Evolutionary conservation across 345 rosid genomes (phyloP).

Genomic region (Combretum micranthum): DNA sequence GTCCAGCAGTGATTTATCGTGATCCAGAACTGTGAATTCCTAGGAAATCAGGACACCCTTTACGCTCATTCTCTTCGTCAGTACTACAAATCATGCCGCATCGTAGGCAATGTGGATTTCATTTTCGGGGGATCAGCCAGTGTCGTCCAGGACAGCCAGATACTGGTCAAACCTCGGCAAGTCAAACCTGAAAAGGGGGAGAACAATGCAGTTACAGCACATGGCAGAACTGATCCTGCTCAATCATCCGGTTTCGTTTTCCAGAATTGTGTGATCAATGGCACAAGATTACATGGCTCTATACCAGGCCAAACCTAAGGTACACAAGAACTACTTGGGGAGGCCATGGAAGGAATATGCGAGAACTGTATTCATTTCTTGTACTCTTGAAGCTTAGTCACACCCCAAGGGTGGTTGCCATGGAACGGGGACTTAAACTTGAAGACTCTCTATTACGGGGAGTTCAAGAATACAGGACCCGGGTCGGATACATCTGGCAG

Average conservation of each 20-base stretch:
- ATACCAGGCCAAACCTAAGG: slow-evolving; percentile 23
- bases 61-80: slow-evolving; percentile 44
- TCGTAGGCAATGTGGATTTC: slow-evolving; percentile 45
- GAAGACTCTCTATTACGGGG: slow-evolving; percentile 45
- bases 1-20: slow-evolving; percentile 34
- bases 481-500: slow-evolving; percentile 21
- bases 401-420: slow-evolving; percentile 39
- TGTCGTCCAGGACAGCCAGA: slow-evolving; percentile 28
- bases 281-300: slow-evolving; percentile 36
- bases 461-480: slow-evolving; percentile 29
- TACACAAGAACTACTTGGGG: slow-evolving; percentile 35
- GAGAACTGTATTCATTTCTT: slow-evolving; percentile 25
- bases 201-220: slow-evolving; percentile 33
- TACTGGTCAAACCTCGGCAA: slow-evolving; percentile 34
- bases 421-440: slow-evolving; percentile 34
- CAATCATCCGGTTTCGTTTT: slow-evolving; percentile 43
- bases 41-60: slow-evolving; percentile 39
- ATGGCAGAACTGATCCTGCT: slow-evolving; percentile 39
- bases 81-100: slow-evolving; percentile 39
- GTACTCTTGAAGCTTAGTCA: slow-evolving; percentile 22
- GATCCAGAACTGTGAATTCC: slow-evolving; percentile 35
- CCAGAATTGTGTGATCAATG: slow-evolving; percentile 30
- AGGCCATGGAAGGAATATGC: slow-evolving; percentile 53
- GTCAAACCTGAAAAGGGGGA: slow-evolving; percentile 37
- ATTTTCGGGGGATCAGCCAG: slow-evolving; percentile 44